Evolutionary conservation across 306 rosid genomes (phyloP).

Genomic region (Luffa aegyptiaca): DNA sequence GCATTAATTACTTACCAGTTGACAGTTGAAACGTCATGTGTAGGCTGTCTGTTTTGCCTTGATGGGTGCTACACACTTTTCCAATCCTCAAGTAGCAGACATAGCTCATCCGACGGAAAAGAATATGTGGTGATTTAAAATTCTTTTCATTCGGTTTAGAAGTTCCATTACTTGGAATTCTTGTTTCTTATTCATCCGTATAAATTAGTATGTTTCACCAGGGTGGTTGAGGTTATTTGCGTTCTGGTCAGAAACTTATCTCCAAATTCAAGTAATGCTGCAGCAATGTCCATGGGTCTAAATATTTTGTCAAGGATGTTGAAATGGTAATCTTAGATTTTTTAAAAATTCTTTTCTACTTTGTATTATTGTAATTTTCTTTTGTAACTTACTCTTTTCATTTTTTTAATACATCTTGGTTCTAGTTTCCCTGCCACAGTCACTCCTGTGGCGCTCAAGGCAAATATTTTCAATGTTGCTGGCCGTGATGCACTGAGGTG

Average conservation of each 20-base stretch:
- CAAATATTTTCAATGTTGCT: conserved; percentile 55
- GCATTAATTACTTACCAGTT: not conserved
- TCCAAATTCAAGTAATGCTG: conserved; percentile 51
- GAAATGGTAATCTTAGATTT: conserved; percentile 47
- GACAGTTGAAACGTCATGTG: conserved; percentile 8
- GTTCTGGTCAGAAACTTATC: conserved; percentile 51
- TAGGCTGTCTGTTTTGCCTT: conserved; percentile 72
- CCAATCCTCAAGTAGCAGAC: conserved; percentile 31
- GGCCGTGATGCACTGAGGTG: conserved; percentile 52
- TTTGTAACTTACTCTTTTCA: not conserved
- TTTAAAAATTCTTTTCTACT: not conserved
- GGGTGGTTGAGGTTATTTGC: conserved; percentile 81
- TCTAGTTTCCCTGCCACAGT: conserved; percentile 73
- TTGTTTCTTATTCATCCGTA: not conserved
- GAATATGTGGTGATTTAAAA: conserved; percentile 50
- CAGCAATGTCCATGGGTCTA: conserved; percentile 63
- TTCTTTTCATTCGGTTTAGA: conserved; percentile 1
- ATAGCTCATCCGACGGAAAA: conserved; percentile 35
- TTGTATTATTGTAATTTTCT: not conserved
- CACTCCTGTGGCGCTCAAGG: conserved; percentile 45
- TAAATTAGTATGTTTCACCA: conserved; percentile 14
- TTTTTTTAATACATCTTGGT: not conserved
- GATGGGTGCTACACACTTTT: conserved; percentile 38
- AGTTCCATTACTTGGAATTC: not conserved
- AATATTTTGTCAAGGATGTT: conserved; percentile 63